Evolutionary conservation across 805 yeast species (phyloP).

Genomic region (Danielia oregonensis): DNA sequence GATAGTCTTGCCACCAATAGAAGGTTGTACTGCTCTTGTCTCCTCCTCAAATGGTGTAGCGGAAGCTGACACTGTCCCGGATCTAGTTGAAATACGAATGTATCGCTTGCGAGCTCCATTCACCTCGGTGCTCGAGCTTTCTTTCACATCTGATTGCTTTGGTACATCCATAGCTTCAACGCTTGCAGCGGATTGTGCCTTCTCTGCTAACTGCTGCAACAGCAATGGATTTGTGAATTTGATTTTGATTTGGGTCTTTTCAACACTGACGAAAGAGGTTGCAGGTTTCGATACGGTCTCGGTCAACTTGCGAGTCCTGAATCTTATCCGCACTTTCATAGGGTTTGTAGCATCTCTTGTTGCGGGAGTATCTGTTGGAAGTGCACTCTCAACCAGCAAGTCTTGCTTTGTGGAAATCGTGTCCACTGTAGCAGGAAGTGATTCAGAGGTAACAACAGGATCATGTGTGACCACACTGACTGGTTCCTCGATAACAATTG

Average conservation of each 20-base stretch:
- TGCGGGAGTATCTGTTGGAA: conserved; percentile 3
- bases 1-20: neutral
- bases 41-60: conserved; percentile 36
- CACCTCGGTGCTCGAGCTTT: no score
- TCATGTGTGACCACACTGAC: no score
- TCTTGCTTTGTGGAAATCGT: no score
- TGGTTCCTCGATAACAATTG: no score
- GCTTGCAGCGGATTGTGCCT: no score
- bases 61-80: conserved; percentile 29
- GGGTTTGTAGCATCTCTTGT: conserved; percentile 8
- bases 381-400: no score
- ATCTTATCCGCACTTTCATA: conserved; percentile 9
- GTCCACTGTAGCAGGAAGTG: no score
- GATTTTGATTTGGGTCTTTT: neutral
- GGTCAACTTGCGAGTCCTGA: conserved; percentile 10
- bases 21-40: neutral
- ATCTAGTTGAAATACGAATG: conserved; percentile 1
- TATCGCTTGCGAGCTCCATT: no score
- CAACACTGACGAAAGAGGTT: neutral
- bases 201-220: neutral
- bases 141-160: no score
- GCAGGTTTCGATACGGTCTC: conserved; percentile 2
- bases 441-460: no score
- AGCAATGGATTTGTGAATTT: neutral
- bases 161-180: no score